Base-by-base conservation (phyloP, 2,329 filamentous ascomycete genomes). In the Arthrobotrys sinensis region DNA sequence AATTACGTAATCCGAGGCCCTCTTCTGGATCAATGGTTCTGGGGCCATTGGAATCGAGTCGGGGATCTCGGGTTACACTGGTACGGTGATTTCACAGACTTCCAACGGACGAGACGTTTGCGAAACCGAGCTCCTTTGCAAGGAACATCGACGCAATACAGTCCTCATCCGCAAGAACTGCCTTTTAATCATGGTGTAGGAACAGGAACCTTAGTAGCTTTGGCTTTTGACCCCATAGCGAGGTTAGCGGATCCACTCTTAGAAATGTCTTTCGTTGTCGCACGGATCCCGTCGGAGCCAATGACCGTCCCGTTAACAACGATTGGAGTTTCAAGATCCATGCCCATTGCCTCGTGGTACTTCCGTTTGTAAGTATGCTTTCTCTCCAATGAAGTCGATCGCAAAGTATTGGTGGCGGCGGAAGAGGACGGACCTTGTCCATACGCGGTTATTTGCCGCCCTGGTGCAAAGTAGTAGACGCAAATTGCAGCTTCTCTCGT, bases 351-450 rank as follows among this genome's bases (percentile, higher is more conserved):
- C 62, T 78, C 75, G 57, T 34, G 52, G 65, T 71, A 78, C 75
- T 78, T 78, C 36, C 75, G 62, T 68, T 78, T 78, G 75, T 78
- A 78, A 78, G 75, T 72, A 78, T 72, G 50, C 46, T 72, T 78
- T 68, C 67, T 72, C 75, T 78, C 67, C 55, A 72, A 68, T 45
- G 52, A 48, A 36, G 75, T 43, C 67, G 67, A 63, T 50, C 16
- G 62, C 52, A 78, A 43, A 63, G 73, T 52, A 72, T 24, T 72
- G 34, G 45, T 68, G 40, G 75, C 67, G 67, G 46, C 53, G 45
- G 75, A 68, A 38, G 75, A 68, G 62, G 75, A 78, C 75, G 62
- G 75, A 78, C 75, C 75, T 78, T 78, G 75, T 78, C 75, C 75
- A 70, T 63, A 32, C 52, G 57, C 38, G 43, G 43, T 46, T 24